phyloP scores from a whole-genome alignment of 768 basidiomycete genomes.

The Gelatoporia subvermispora region DNA sequence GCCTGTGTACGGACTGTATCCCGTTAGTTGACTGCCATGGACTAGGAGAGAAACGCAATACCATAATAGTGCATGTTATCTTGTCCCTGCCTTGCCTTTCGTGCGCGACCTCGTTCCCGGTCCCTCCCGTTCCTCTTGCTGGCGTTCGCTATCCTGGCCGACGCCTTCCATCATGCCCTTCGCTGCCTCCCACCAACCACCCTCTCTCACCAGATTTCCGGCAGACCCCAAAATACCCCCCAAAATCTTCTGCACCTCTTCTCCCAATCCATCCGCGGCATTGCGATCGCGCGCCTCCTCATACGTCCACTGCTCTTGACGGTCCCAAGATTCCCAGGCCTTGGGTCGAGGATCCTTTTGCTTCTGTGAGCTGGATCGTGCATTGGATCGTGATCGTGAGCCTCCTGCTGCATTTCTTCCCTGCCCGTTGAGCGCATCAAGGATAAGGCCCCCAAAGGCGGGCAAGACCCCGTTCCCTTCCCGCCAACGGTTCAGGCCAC shows the following conservation, averaged over 20 bases:
- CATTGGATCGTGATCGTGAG: slow-evolving; percentile 13
- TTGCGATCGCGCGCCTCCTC: slow-evolving; percentile 18
- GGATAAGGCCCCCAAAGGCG: slow-evolving; percentile 35
- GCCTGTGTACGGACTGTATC: too few species aligned
- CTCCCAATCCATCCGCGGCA: slow-evolving; percentile 22
- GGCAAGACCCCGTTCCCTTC: slow-evolving; percentile 31
- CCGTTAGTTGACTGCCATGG: too few species aligned
- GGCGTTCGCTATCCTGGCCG: slow-evolving; percentile 2
- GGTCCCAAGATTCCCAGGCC: slow-evolving; percentile 64
- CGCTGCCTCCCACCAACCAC: slow-evolving; percentile 36
- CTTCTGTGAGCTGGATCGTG: slow-evolving; percentile 18
- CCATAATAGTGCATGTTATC: background rate
- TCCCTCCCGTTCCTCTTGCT: background rate
- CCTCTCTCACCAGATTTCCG: slow-evolving; percentile 26
- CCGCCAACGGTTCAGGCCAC: slow-evolving; percentile 26
- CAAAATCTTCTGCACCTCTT: slow-evolving; percentile 42
- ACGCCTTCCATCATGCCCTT: slow-evolving; percentile 22
- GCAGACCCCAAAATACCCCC: slow-evolving; percentile 35
- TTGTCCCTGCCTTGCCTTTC: background rate
- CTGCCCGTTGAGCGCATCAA: slow-evolving; percentile 38
- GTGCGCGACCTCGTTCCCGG: background rate
- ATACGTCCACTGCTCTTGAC: slow-evolving; percentile 58
- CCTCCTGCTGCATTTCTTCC: slow-evolving; percentile 25
- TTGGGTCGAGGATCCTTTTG: slow-evolving; percentile 31
- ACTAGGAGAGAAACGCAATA: too few species aligned